Conservation (phyloP, 352 stramenopile genomes). For the Phytophthora aleatoria region DNA sequence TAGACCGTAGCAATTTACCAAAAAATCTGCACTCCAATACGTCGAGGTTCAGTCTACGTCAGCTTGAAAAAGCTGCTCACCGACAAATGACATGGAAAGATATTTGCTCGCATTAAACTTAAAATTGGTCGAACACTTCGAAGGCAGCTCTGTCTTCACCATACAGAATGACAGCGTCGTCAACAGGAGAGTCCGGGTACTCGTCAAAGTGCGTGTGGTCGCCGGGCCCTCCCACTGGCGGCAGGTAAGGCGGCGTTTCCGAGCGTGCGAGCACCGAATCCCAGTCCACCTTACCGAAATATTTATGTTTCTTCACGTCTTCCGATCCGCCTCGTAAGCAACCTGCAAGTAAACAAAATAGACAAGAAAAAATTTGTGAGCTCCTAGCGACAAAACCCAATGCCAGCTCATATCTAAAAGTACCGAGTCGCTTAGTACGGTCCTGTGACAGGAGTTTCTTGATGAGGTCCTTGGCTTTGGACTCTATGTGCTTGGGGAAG, state of each 20-base stretch:
- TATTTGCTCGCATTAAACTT: slow-evolving; percentile 42
- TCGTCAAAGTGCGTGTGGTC: slow-evolving; percentile 95
- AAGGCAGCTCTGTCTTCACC: slow-evolving; percentile 85
- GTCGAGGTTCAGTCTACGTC: too few relatives aligned
- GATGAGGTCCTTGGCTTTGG: slow-evolving; percentile 91
- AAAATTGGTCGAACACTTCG: slow-evolving; percentile 89
- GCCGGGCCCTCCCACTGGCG: slow-evolving; percentile 76
- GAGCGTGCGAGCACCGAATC: slow-evolving; percentile 75
- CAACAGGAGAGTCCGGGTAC: slow-evolving; percentile 91
- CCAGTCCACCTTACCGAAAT: slow-evolving; percentile 90
- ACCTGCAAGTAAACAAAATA: slow-evolving; percentile 40
- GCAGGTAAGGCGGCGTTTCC: slow-evolving; percentile 84
- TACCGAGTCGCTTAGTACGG: slow-evolving; percentile 88
- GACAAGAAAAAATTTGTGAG: slow-evolving; percentile 5
- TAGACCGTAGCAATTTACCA: too few relatives aligned
- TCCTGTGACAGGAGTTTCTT: slow-evolving; percentile 92
- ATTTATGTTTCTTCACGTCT: slow-evolving; percentile 94
- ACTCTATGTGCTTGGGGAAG: slow-evolving; percentile 90
- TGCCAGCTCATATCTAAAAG: slow-evolving; percentile 16
- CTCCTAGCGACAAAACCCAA: not conserved
- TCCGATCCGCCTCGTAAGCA: slow-evolving; percentile 91
- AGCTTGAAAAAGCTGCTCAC: too few relatives aligned
- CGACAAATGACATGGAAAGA: slow-evolving; percentile 24
- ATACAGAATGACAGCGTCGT: slow-evolving; percentile 83
- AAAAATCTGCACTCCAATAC: too few relatives aligned